Conservation (phyloP, 768 basidiomycete species). For the Myochromella boudieri region DNA sequence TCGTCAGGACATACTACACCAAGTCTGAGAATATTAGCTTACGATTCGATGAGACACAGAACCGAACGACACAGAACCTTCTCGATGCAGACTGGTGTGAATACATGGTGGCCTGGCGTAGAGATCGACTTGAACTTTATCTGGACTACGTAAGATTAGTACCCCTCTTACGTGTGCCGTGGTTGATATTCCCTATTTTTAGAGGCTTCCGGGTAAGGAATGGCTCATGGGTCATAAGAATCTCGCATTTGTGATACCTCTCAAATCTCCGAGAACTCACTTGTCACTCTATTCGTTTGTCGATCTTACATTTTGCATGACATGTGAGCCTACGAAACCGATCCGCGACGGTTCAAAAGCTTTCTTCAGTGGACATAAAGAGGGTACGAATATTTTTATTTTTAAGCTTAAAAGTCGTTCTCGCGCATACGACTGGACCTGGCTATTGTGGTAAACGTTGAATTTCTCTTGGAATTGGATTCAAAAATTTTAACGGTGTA, state of each 20-base stretch:
- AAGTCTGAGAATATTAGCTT: conserved; percentile 46
- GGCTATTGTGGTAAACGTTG: conserved; percentile 71
- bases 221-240: conserved; percentile 71
- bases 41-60: conserved; percentile 64
- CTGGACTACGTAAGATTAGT: conserved; percentile 68
- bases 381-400: conserved; percentile 84
- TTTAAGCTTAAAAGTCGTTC: conserved; percentile 81
- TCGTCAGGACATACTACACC: conserved; percentile 73
- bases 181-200: conserved; percentile 14
- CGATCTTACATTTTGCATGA: conserved; percentile 80
- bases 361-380: conserved; percentile 48
- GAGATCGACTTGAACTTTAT: conserved; percentile 78
- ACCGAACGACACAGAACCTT: conserved; percentile 63
- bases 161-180: background rate
- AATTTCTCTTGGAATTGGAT: conserved; percentile 1
- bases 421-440: conserved; percentile 85
- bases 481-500: conserved; percentile 1
- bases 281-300: conserved; percentile 87
- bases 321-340: conserved; percentile 57
- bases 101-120: conserved; percentile 84
- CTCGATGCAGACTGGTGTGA: conserved; percentile 74
- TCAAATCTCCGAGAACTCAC: conserved; percentile 58
- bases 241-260: conserved; percentile 76
- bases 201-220: conserved; percentile 69
- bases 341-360: conserved; percentile 36